Evolutionary conservation across 2,329 filamentous ascomycete species (phyloP).

Genomic region (Alternaria sp.): DNA sequence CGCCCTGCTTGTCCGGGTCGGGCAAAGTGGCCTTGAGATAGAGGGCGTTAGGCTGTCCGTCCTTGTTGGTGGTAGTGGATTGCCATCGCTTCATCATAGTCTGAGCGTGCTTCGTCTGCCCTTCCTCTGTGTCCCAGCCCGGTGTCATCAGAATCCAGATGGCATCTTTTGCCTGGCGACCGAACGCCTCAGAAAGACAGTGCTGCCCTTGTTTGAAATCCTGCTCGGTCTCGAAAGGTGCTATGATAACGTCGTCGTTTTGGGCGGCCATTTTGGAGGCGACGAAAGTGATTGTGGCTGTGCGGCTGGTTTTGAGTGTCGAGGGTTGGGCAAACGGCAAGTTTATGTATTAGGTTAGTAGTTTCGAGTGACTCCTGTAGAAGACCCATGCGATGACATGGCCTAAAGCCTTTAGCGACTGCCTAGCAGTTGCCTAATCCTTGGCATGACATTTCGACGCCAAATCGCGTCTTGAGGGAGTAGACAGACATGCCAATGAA

Average conservation of each 20-base stretch:
- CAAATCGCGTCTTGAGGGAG: background rate
- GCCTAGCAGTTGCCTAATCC: background rate
- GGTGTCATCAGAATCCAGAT: slow-evolving; percentile 64
- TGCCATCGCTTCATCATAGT: slow-evolving; percentile 57
- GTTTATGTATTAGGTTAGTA: slow-evolving; percentile 1
- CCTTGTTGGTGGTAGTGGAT: slow-evolving; percentile 51
- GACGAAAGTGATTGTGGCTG: background rate
- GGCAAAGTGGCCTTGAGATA: slow-evolving; percentile 64
- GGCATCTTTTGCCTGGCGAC: slow-evolving; percentile 60
- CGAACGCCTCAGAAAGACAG: slow-evolving; percentile 57
- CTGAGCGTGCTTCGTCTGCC: slow-evolving; percentile 49
- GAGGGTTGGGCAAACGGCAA: background rate
- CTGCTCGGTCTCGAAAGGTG: slow-evolving; percentile 32
- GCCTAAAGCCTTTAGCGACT: background rate
- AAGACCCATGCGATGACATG: slow-evolving; percentile 8
- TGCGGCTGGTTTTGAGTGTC: background rate
- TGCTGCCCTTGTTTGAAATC: slow-evolving; percentile 43
- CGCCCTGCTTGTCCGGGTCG: slow-evolving; percentile 33
- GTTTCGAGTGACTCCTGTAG: slow-evolving; percentile 8
- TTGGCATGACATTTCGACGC: slow-evolving; percentile 3
- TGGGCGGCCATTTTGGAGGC: slow-evolving; percentile 23
- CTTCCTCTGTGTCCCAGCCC: slow-evolving; percentile 62
- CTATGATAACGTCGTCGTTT: slow-evolving; percentile 26
- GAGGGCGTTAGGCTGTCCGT: slow-evolving; percentile 60
- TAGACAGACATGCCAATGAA: background rate